Evolutionary conservation across 208 protist species (phyloP).

Genomic region (Acanthamoeba lenticulata): DNA sequence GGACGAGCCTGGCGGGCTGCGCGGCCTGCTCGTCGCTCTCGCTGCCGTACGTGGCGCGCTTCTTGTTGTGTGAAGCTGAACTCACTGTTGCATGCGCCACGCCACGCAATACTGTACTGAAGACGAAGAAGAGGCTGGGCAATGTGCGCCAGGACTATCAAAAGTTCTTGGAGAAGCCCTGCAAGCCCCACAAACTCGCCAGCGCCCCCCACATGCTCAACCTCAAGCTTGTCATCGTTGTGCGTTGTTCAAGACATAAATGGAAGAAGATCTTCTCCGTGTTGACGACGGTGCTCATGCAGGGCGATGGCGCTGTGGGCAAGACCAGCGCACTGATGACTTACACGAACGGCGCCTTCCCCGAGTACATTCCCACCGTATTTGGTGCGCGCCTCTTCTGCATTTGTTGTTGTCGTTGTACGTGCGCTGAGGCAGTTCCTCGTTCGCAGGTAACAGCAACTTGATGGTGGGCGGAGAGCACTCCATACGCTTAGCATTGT

Average conservation of each 20-base stretch:
- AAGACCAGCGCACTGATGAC: background rate
- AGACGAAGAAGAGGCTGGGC: background rate
- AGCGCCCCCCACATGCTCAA: background rate
- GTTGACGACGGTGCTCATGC: too few relatives aligned
- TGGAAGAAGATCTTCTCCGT: background rate
- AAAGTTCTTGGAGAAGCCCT: background rate
- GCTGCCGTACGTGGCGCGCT: background rate
- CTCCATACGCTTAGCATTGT: slow-evolving; percentile 84
- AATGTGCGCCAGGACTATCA: background rate
- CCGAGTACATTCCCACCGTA: slow-evolving; percentile 48
- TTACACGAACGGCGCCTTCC: slow-evolving; percentile 39
- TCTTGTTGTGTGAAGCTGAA: background rate
- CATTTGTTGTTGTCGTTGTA: background rate
- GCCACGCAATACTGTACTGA: background rate
- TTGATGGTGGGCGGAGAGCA: slow-evolving; percentile 83
- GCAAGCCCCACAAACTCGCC: background rate
- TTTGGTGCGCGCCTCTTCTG: background rate
- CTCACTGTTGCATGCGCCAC: background rate
- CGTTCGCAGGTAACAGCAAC: slow-evolving; percentile 86
- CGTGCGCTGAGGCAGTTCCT: slow-evolving; percentile 50
- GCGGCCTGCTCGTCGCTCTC: background rate
- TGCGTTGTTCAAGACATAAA: background rate
- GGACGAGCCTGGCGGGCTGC: background rate
- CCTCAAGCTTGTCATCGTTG: slow-evolving; percentile 10
- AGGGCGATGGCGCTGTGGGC: slow-evolving; percentile 27